These are phyloP conservation scores for Halocafeteria seosinensis DNA, from an alignment of 108 stramenopile species.

Conservation along the genomic window DNA sequence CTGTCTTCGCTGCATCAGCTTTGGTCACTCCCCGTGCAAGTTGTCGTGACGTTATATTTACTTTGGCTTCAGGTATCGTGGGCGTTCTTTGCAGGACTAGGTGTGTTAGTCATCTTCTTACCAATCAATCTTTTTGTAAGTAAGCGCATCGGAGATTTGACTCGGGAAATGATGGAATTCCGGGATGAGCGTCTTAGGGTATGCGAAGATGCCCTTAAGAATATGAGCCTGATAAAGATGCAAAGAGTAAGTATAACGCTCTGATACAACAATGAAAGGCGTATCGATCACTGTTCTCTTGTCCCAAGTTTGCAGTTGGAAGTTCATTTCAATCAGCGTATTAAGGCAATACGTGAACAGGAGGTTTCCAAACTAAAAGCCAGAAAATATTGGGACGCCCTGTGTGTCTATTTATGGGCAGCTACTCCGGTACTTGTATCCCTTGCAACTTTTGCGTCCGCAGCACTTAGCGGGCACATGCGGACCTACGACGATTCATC, in stretches of 20 bases:
- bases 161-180: constrained; percentile 21
- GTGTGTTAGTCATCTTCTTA: constrained; percentile 18
- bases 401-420: constrained; percentile 35
- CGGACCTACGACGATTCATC: neutral
- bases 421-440: constrained; percentile 20
- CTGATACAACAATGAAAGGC: too few relatives aligned
- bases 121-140: constrained; percentile 26
- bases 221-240: constrained; percentile 21
- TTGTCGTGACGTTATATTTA: constrained; percentile 26
- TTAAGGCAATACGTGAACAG: constrained; percentile 1
- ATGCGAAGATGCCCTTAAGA: constrained; percentile 13
- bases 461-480: neutral
- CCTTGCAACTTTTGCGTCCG: constrained; percentile 10
- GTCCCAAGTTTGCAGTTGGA: too few relatives aligned
- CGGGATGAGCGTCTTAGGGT: constrained; percentile 24
- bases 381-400: constrained; percentile 28
- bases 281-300: too few relatives aligned
- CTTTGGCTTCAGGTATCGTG: constrained; percentile 24
- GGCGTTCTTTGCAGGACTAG: constrained; percentile 28
- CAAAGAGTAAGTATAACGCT: too few relatives aligned
- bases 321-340: neutral
- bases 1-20: constrained; percentile 24
- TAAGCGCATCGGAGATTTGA: constrained; percentile 20
- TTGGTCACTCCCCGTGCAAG: constrained; percentile 31
- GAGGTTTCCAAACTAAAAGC: constrained; percentile 11